Conservation (phyloP, 179 eudicot genomes). For the Beta lomatogona region DNA sequence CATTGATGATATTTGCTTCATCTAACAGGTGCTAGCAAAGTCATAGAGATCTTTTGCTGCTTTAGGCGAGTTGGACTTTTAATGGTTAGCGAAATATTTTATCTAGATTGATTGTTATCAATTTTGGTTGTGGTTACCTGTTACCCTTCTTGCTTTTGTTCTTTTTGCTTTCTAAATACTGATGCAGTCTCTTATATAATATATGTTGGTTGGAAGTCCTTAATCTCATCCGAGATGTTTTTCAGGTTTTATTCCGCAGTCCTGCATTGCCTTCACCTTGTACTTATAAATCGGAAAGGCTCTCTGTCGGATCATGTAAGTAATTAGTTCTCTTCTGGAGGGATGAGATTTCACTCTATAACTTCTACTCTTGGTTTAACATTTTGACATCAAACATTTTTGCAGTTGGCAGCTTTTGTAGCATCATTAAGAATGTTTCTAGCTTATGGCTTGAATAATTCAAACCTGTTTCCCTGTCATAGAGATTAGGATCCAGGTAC, state of each 20-base stretch:
- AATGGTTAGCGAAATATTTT: neutral
- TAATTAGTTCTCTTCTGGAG: slow-evolving; percentile 10
- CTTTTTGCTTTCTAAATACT: neutral
- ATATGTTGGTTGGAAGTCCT: neutral
- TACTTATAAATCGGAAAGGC: slow-evolving; percentile 73
- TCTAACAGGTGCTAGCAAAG: neutral
- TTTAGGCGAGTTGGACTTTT: neutral
- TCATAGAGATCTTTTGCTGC: neutral
- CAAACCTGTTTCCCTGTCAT: slow-evolving; percentile 27
- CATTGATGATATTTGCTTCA: neutral
- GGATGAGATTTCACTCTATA: neutral
- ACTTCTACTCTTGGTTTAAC: slow-evolving; percentile 11
- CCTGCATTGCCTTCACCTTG: slow-evolving; percentile 83
- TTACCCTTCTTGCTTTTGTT: neutral
- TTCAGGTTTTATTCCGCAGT: slow-evolving; percentile 79
- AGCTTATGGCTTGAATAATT: slow-evolving; percentile 64
- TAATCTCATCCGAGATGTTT: slow-evolving; percentile 16
- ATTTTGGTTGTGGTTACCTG: neutral
- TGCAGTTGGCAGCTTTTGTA: slow-evolving; percentile 85
- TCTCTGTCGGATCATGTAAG: slow-evolving; percentile 78
- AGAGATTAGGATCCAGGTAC: slow-evolving; percentile 40
- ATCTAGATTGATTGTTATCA: neutral
- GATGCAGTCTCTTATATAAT: neutral
- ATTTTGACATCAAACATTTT: slow-evolving; percentile 14
- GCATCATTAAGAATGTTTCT: slow-evolving; percentile 72